Evolutionary conservation across 148 eudicot species (phyloP), one percentile per base, ranked within the genome.

Genomic region (Polygonum maritimum): DNA sequence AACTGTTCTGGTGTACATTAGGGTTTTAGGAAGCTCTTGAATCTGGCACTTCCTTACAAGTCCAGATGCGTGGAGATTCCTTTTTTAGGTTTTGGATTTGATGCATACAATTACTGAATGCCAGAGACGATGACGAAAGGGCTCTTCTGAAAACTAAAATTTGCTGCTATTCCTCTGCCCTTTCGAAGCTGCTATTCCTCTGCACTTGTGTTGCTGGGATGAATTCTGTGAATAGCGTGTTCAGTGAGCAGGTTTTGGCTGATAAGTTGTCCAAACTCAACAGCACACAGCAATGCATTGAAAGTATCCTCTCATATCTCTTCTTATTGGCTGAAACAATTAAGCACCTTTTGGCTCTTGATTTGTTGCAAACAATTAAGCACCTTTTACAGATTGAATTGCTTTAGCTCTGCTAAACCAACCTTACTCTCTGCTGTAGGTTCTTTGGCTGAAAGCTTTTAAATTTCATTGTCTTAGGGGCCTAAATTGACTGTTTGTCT

Each of bases 211-310:
- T n/a, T 70, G 79, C 22, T 80, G 89, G 86, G 85, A 91, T 91
- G 97, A 91, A 83, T 85, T 89, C 97, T 78, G 90, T 89, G 97
- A 91, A 83, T 86, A 94, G 98, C 78, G 90, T 86, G n/a, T 94
- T 94, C 78, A 83, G 83, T 75, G 92, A 94, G 74, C 84, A 91
- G 79, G 87, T 91, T 44, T 88, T 94, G 81, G 91, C 88, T 38
- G 97, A 94, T 75, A 94, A 94, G 97, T 90, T 94, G 31, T 85
- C 98, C 26, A 94, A 89, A 85, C 97, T 94, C 83, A 89, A 89
- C 78, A 88, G 80, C 81, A 85, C 91, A 58, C 98, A 94, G 79
- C 98, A 94, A 80, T 91, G 97, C 54, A 94, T 94, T 31, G 98
- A 94, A 79, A 91, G 98, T 94, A 94, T 91, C 92, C 94, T 91